These are phyloP conservation scores for Podospora anserina DNA, from an alignment of 495 filamentous ascomycete genomes.

Conservation along the genomic window DNA sequence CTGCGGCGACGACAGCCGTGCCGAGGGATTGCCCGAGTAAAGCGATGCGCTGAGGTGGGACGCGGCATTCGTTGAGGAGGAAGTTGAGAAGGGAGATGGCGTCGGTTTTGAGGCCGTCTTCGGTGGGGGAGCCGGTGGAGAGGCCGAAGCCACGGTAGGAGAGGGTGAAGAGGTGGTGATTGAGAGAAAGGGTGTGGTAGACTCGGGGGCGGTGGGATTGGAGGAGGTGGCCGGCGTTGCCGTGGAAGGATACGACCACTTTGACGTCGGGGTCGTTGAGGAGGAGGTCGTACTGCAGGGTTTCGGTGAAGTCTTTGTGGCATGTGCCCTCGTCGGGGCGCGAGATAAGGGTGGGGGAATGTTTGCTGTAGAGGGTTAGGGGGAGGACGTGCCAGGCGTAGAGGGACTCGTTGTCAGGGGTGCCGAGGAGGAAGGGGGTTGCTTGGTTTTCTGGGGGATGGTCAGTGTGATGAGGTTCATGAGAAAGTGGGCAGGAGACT, in stretches of 20 bases:
- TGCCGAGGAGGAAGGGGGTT: slow-evolving; percentile 60
- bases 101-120: slow-evolving; percentile 78
- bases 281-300: slow-evolving; percentile 57
- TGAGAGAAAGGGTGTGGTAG: slow-evolving; percentile 59
- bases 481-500: slow-evolving; percentile 24
- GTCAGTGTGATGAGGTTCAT: neutral
- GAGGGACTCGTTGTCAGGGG: slow-evolving; percentile 54
- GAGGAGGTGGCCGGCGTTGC: slow-evolving; percentile 63
- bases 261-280: slow-evolving; percentile 58
- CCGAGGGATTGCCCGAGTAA: slow-evolving; percentile 88
- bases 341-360: slow-evolving; percentile 50
- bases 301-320: slow-evolving; percentile 52
- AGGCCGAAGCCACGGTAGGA: slow-evolving; percentile 91
- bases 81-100: slow-evolving; percentile 68
- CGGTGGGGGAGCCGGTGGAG: slow-evolving; percentile 75
- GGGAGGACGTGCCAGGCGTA: slow-evolving; percentile 75
- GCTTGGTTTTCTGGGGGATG: slow-evolving; percentile 57
- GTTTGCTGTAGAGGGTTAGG: slow-evolving; percentile 56
- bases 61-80: slow-evolving; percentile 59
- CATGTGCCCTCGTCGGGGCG: slow-evolving; percentile 45
- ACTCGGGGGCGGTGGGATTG: slow-evolving; percentile 59
- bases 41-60: slow-evolving; percentile 69
- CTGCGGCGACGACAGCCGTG: slow-evolving; percentile 73
- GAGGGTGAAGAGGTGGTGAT: slow-evolving; percentile 61
- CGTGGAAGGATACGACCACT: slow-evolving; percentile 58